Base-by-base conservation (phyloP, 768 basidiomycete genomes). In the Trametes villosa region DNA sequence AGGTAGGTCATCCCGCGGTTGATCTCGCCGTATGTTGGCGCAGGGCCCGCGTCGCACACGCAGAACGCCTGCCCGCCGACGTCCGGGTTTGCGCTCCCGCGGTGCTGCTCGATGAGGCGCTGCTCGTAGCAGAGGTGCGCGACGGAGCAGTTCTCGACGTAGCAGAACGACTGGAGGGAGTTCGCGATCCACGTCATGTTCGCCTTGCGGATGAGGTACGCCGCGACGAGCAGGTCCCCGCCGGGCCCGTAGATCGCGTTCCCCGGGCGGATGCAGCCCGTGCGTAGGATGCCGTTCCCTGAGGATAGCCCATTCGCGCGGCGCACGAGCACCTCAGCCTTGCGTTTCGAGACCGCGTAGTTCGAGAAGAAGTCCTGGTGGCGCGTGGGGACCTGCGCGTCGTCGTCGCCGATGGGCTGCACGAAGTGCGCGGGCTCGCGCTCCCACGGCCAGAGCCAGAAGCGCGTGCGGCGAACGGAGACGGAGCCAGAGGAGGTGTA, bases 371-470 rank as follows among this genome's bases (percentile, higher is more conserved):
- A 88, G 13, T 87, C 77, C 15, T 80, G 73, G 64, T 89, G 87
- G 5, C 69, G 74, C 66, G 77, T 81, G 9, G 87, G 86, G 2
- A 83, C 64, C 13, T 71, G 66, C 26, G 57, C 63, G 47, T 89
- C 85, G 67, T 91, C 83, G 67, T 91, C 90, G 54, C 81, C 80
- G 59, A 89, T 77, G 3, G 81, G 74, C 71, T 93, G 91, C 9
- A 88, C 78, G 64, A 86, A 86, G 62, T 75, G 72, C 27, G 76
- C 64, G 0, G 88, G 87, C 57, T 76, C 79, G 27, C 56, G 78
- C 74, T 91, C 82, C 91, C 91, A 93, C 2, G 89, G 91, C 86
- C 87, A 90, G 15, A 89, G 77, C 72, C 85, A 81, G 64, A 89
- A 85, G 1, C 86, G 81, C 11, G 83, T 76, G 30, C 85, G 75